Percentiles rank a stretch among this genome's conserved stretches.
Conservation (phyloP, 2,329 filamentous ascomycete genomes). For the Teratosphaeria nubilosa region DNA sequence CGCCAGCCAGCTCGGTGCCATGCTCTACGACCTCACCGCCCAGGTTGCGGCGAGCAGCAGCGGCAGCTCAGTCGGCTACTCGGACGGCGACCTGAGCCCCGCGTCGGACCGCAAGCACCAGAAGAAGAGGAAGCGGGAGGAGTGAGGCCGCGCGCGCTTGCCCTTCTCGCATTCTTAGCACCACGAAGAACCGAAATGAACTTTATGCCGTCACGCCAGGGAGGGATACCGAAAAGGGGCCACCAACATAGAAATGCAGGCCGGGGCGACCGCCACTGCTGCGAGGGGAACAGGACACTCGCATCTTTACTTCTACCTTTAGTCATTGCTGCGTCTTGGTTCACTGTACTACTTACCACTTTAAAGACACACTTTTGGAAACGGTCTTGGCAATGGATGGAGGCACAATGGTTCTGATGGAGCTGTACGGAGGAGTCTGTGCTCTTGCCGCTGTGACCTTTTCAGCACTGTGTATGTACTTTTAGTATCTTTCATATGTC, state of each 20-base stretch:
- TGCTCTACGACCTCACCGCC: constrained; percentile 66
- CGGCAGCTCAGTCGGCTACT: constrained; percentile 26
- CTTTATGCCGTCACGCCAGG: constrained; percentile 11
- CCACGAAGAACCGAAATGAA: constrained; percentile 8
- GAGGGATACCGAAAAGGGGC: constrained; percentile 1
- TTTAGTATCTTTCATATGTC: constrained; percentile 3
- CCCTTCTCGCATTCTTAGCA: neutral
- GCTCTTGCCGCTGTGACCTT: neutral
- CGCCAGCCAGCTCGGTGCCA: constrained; percentile 58
- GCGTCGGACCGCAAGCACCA: constrained; percentile 24
- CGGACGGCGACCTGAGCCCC: constrained; percentile 14
- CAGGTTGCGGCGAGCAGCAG: constrained; percentile 58
- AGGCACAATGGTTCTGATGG: neutral
- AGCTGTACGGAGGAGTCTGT: neutral
- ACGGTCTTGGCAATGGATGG: neutral
- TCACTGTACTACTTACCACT: constrained; percentile 2
- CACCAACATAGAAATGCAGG: neutral
- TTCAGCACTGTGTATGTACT: neutral
- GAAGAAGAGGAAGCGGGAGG: constrained; percentile 37
- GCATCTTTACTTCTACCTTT: neutral
- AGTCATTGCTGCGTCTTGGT: constrained; percentile 1
- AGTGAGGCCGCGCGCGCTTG: constrained; percentile 16
- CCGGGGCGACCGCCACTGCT: neutral
- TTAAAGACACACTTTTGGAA: neutral
- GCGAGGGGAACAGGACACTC: neutral